These are phyloP conservation scores for Aspergillus asperescens DNA, from an alignment of 495 filamentous ascomycete species.

Conservation along the genomic window DNA sequence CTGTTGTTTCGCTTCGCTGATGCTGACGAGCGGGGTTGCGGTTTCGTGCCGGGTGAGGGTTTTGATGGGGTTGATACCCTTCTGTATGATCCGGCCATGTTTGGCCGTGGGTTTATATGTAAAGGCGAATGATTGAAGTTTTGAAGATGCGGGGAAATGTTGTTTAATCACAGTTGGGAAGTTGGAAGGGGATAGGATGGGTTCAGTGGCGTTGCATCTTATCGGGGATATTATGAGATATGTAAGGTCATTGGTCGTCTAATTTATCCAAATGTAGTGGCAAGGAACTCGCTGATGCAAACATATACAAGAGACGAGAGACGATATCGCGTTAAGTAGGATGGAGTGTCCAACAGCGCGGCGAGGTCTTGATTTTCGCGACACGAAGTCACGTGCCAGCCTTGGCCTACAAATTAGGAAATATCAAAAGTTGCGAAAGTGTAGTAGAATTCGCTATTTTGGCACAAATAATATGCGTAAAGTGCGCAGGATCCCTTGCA, in stretches of 20 bases:
- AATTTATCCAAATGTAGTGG: not conserved
- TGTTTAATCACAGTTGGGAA: not conserved
- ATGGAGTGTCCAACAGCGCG: constrained; percentile 12
- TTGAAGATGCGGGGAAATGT: not conserved
- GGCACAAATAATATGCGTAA: not conserved
- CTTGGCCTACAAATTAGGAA: not conserved
- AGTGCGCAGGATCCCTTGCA: not conserved
- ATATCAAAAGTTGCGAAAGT: not conserved
- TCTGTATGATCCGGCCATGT: constrained; percentile 10
- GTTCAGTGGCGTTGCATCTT: not conserved
- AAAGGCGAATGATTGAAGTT: not conserved
- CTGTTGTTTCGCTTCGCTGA: constrained; percentile 57
- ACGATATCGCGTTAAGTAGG: not conserved
- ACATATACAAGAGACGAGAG: not conserved
- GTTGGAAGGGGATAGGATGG: not conserved
- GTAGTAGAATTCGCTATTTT: not conserved
- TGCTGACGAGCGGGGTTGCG: not conserved
- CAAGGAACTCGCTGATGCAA: not conserved
- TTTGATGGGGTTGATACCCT: constrained; percentile 34
- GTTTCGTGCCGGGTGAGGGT: constrained; percentile 10
- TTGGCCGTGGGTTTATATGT: not conserved
- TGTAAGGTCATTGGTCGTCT: not conserved
- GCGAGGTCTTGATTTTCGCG: constrained; percentile 20
- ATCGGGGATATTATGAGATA: not conserved
- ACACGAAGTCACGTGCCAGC: constrained; percentile 38